Conservation (phyloP, 176 grass and related monocot genomes). For the Hordeum vulgare region MorexV3_pseudomolecules_assembly NC_058519.1:2274321-2274820, state of each 20-base stretch:
- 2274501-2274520: neutral
- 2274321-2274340: neutral
- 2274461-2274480: neutral
- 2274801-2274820: slow-evolving; percentile 1
- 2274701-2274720: neutral
- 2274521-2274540: neutral
- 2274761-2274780: slow-evolving; percentile 24
- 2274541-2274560: slow-evolving; percentile 22
- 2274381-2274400: neutral
- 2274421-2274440: neutral
- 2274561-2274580: slow-evolving; percentile 26
- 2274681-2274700: neutral
- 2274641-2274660: slow-evolving; percentile 19
- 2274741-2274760: slow-evolving; percentile 31
- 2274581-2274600: slow-evolving; percentile 31
- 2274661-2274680: slow-evolving; percentile 39
- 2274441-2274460: neutral
- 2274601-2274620: slow-evolving; percentile 30
- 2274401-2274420: neutral
- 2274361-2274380: neutral
- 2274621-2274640: slow-evolving; percentile 43
- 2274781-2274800: slow-evolving; percentile 43
- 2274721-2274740: slow-evolving; percentile 27
- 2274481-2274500: neutral
- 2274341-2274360: slow-evolving; percentile 17